Evolutionary conservation across 2,329 filamentous ascomycete genomes (phyloP), one percentile per base, ranked within the genome.

Genomic region (Calonectria hongkongensis): DNA sequence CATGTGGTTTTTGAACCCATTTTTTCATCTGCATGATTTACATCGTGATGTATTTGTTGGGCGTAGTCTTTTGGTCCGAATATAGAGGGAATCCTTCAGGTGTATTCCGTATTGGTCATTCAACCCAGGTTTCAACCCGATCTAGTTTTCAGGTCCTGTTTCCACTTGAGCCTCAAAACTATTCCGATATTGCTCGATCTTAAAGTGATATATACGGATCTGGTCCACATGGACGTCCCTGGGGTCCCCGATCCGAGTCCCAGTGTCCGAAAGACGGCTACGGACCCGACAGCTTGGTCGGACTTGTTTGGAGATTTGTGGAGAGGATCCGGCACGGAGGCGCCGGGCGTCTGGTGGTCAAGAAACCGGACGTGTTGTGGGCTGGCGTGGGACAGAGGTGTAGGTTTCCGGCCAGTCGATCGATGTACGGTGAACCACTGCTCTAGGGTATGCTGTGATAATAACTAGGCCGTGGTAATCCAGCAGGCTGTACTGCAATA

Each of bases 211-310:
- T 76, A 73, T 21, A 78, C 71, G 47, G 63, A 74, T 66, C 47
- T 71, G 77, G 73, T 78, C 77, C 77, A 79, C 76, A 78, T 74
- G 74, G 48, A 36, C 65, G 45, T 66, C 62, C 73, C 76, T 56
- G 62, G 43, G 33, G 68, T 50, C 36, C 58, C 58, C 66, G 67
- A 66, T 68, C 67, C 58, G 70, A 75, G 73, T 70, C 71, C n/a
- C 7, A 13, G 77, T 69, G 73, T 77, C 76, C 50, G 66, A 74
- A 48, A 18, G 51, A 27, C 47, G 62, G 39, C 45, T 39, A 68
- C 76, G 75, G 76, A 73, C 66, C 70, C 72, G 75, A 56, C 60
- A 68, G 72, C 54, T 67, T 69, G 30, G 4, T 54, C 58, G 67
- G 54, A 27, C 18, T 51, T 45, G 64, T 64, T 25, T 60, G 21